These are phyloP conservation scores for Senna siamea DNA, from an alignment of 306 rosid genomes.

Conservation along the genomic window DNA sequence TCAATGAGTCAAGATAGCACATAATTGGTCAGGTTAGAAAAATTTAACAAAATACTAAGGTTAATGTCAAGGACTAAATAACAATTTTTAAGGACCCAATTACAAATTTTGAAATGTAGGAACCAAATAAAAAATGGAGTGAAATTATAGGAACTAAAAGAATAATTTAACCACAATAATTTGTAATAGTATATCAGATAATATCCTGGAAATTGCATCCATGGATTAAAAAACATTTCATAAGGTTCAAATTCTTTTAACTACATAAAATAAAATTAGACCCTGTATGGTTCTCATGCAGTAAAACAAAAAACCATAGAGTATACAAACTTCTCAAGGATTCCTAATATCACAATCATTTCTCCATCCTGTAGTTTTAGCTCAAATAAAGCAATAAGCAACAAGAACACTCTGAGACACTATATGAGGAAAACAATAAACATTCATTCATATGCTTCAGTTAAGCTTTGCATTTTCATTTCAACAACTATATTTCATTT, in stretches of 20 bases:
- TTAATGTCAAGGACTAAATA: no score
- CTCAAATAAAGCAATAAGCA: slow-evolving; percentile 27
- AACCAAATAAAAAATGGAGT: no score
- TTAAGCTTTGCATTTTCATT: slow-evolving; percentile 30
- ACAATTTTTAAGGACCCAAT: no score
- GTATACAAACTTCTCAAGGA: neutral
- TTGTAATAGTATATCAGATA: neutral
- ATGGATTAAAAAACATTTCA: neutral
- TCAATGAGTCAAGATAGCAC: no score
- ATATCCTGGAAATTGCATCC: neutral
- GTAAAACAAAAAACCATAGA: slow-evolving; percentile 1
- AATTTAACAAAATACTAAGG: no score
- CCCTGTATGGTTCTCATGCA: neutral
- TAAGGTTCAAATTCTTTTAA: neutral
- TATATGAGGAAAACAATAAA: slow-evolving; percentile 9
- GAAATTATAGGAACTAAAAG: no score
- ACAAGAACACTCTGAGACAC: slow-evolving; percentile 16
- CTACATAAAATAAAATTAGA: neutral
- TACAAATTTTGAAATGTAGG: no score
- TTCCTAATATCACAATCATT: slow-evolving; percentile 11
- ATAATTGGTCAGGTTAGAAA: no score
- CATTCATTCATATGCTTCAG: slow-evolving; percentile 9
- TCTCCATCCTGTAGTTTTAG: neutral
- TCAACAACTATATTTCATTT: slow-evolving; percentile 1
- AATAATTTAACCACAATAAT: neutral